Evolutionary conservation across 805 yeast species (phyloP), one percentile per base, ranked within the genome.

Genomic region (Candida coquimbonensis): DNA sequence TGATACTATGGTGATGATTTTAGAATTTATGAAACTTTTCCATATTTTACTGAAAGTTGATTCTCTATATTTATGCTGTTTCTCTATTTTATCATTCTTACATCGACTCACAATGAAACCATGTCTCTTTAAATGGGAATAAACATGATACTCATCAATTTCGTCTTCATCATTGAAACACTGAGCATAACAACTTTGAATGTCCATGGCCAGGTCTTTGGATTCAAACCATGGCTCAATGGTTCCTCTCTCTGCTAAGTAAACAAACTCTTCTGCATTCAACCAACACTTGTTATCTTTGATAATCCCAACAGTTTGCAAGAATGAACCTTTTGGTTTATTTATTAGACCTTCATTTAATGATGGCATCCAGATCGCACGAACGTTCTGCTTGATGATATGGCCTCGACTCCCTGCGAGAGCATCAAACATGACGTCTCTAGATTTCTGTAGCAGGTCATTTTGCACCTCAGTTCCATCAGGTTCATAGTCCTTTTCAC

Each of bases 401-500:
- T 66, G 52, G 35, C 82, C 80, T 45, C 89, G 66, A 1, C 69
- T 67, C 3, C 68, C 67, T 1, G 54, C 57, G 27, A 89, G 65
- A 0, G 95, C 90, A 4, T 68, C 66, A 57, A 77, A 87, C 96
- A 90, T 89, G 27, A 83, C 80, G 29, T 74, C 64, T 44, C 86
- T 68, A 11, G 91, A 78, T 25, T 68, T 69, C 11, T 67, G 64
- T 5, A 90, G 68, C 16, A 67, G 61, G 5, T 59, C 48, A 5
- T 55, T 60, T 59, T 86, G 93, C 7, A 68, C 58, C 7, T 56
- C 53, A 0, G 89, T 81, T 0, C 87, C 88, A 59, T 83, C 91
- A 0, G 95, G 96, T 49, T 81, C 95, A 53, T 80, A 85, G 53
- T 87, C 96, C 60, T 90, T 90, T 47, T 80, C 89, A 2, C 96